These are phyloP conservation scores for Colletotrichum sp. DNA, from an alignment of 2,329 filamentous ascomycete species.

Conservation along the genomic window DNA sequence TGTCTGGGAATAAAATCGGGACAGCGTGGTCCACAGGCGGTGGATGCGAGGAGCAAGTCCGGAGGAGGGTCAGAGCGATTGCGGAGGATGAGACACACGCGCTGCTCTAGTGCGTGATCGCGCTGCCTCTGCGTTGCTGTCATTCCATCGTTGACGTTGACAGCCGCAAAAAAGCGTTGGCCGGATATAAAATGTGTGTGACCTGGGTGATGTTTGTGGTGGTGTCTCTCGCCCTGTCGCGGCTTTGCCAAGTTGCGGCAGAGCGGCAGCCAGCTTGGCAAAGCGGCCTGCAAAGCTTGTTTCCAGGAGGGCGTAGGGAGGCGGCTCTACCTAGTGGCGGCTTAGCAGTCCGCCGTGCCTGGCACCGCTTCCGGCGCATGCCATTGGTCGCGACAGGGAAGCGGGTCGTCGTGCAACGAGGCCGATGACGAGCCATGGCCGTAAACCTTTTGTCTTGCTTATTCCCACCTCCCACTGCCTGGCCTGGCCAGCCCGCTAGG, in stretches of 20 bases:
- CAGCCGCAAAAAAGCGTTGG: not conserved
- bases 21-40: not conserved
- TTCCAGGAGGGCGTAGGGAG: not conserved
- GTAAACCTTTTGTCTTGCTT: not conserved
- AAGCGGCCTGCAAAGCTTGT: slow-evolving; percentile 13
- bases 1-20: not conserved
- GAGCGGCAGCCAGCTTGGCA: slow-evolving; percentile 11
- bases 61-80: not conserved
- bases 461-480: not conserved
- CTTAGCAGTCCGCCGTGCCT: not conserved
- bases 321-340: not conserved
- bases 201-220: not conserved
- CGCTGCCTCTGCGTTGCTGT: not conserved
- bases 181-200: not conserved
- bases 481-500: not conserved
- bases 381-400: not conserved
- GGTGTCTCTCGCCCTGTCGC: not conserved
- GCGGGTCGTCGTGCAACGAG: not conserved
- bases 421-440: not conserved
- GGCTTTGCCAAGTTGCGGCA: slow-evolving; percentile 17
- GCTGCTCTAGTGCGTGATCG: not conserved
- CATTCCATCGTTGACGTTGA: not conserved
- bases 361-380: not conserved
- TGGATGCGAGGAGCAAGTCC: slow-evolving; percentile 4
- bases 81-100: not conserved